Percentiles rank a stretch among this genome's conserved stretches.
These are phyloP conservation scores for Darksidea phi DNA, from an alignment of 495 filamentous ascomycete genomes.

Conservation along the genomic window DNA sequence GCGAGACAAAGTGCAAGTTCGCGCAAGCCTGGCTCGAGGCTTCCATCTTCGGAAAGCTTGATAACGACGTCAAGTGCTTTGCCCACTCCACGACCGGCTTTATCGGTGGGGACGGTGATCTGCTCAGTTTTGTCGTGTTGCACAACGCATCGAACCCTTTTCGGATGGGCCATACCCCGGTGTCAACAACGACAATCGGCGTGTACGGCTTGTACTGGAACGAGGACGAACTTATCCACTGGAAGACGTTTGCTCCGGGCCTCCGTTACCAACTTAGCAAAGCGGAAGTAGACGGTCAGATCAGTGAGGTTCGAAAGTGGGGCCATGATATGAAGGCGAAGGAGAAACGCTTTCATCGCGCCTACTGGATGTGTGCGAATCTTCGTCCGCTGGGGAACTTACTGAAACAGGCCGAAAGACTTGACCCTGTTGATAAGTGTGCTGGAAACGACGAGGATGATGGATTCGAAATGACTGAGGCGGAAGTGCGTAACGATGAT, in stretches of 20 bases:
- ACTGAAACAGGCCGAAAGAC: not conserved
- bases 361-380: constrained; percentile 10
- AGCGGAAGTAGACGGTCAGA: not conserved
- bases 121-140: constrained; percentile 10
- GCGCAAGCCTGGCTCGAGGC: not conserved
- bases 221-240: not conserved
- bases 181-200: constrained; percentile 5
- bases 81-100: constrained; percentile 8
- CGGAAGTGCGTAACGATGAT: not conserved
- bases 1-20: not conserved
- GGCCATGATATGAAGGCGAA: not conserved
- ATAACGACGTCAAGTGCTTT: not conserved
- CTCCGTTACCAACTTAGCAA: not conserved
- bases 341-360: constrained; percentile 7
- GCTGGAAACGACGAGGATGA: not conserved
- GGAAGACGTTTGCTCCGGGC: constrained; percentile 7
- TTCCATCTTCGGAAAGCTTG: not conserved
- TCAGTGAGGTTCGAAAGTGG: not conserved
- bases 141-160: constrained; percentile 19
- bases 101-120: not conserved
- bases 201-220: not conserved
- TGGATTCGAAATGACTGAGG: not conserved
- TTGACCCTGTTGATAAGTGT: not conserved
- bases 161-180: no score
- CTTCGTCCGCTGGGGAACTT: not conserved